Evolutionary conservation across 768 basidiomycete species (phyloP).

Genomic region (Lentinula boryana): DNA sequence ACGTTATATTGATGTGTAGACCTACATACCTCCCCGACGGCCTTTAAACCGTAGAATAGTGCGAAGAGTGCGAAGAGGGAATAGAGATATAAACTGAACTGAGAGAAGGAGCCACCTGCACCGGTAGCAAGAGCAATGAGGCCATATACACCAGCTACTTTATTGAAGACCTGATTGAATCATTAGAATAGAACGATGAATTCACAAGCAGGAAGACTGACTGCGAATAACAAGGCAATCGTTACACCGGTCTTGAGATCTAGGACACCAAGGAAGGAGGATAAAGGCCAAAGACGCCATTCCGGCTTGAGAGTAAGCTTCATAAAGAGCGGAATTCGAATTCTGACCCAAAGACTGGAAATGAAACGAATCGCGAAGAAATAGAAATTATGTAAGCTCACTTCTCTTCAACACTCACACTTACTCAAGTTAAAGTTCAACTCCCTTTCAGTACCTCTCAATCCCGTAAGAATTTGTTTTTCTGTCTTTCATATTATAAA

Average conservation of each 20-base stretch:
- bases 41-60: constrained; percentile 81
- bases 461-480: no score
- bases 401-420: not conserved
- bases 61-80: constrained; percentile 78
- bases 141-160: constrained; percentile 96
- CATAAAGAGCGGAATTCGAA: constrained; percentile 35
- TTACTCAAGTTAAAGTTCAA: not conserved
- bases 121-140: constrained; percentile 88
- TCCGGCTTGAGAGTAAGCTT: constrained; percentile 77
- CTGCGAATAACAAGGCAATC: constrained; percentile 84
- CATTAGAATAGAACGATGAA: not conserved
- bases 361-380: not conserved
- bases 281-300: constrained; percentile 78
- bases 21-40: constrained; percentile 71
- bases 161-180: constrained; percentile 72
- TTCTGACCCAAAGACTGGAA: not conserved
- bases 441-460: no score
- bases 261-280: constrained; percentile 79
- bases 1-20: not conserved
- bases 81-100: constrained; percentile 91
- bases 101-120: constrained; percentile 88
- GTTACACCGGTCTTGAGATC: constrained; percentile 94
- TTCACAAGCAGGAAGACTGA: constrained; percentile 33
- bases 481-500: not conserved
- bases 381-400: constrained; percentile 2